Evolutionary conservation across 1,284 basidiomycete genomes (phyloP), one percentile per base, ranked within the genome.

Genomic region (Xerocomus minutiporus): DNA sequence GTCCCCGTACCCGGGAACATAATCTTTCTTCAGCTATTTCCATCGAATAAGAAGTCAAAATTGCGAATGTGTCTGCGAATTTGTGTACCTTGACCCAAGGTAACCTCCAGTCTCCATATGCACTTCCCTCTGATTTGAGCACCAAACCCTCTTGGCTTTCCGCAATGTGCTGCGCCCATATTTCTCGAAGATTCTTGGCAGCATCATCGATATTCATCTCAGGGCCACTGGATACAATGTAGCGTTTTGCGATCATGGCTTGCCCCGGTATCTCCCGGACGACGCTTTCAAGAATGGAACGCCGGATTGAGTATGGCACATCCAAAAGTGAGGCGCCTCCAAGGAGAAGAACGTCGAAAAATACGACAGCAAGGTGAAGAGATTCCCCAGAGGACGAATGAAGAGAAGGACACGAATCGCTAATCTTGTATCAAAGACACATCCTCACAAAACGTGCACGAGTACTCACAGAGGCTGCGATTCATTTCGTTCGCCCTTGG

Each of bases 1-100:
- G 66, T 96, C 93, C 0, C 91, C 91, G 42, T 87, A 76, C 1
- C 86, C 86, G 0, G 82, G 81, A 36, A 96, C 90, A 59, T 93
- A 94, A 65, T 95, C 93, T 64, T 78, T 82, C 74, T 89, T 87
- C 48, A 75, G 49, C 73, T 75, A 51, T 41, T 42, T 42, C 34
- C 51, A 12, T 42, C 3, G 20, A 45, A 40, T n/a, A 6, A 23
- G 43, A 31, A 13, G 40, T 46, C 29, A 48, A 32, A 46, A 32
- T 23, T 40, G 26, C 11, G 15, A 23, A 40, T 17, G n/a, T 15
- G 26, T n/a, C 32, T 20, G 36, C 8, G 25, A 31, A 32, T 45
- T 40, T 31, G 53, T 52, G 56, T 44, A 93, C 78, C 74, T 94
- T 93, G 43, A 91, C 82, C 90, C 91, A 93, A 17, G 82, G 84